Conservation (phyloP, 495 filamentous ascomycete species). For the Cenococcum geophilum region DNA sequence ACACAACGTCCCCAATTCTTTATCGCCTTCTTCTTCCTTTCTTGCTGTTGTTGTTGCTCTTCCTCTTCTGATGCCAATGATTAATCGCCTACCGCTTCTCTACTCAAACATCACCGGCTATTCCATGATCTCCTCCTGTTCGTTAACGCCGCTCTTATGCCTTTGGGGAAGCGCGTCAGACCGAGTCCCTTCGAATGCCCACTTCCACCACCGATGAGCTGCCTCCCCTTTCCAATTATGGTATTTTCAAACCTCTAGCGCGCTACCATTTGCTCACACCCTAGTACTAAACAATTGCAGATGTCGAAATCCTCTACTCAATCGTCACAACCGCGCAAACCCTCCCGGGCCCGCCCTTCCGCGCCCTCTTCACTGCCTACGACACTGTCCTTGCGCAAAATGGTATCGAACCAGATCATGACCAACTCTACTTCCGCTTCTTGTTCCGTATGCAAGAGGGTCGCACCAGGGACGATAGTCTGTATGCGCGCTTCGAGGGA, state of each 20-base stretch:
- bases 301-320: constrained; percentile 70
- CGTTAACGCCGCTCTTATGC: constrained; percentile 19
- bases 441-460: constrained; percentile 67
- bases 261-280: neutral
- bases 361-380: constrained; percentile 75
- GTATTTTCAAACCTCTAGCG: constrained; percentile 37
- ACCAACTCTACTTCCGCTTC: constrained; percentile 68
- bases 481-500: constrained; percentile 62
- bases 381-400: constrained; percentile 61
- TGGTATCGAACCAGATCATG: constrained; percentile 63
- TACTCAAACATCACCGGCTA: constrained; percentile 28
- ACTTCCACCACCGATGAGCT: constrained; percentile 28
- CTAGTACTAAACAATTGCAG: constrained; percentile 39
- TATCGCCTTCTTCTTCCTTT: neutral
- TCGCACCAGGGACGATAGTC: constrained; percentile 34
- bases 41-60: constrained; percentile 18
- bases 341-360: constrained; percentile 59
- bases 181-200: constrained; percentile 32
- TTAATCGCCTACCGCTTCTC: constrained; percentile 22
- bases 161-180: constrained; percentile 20
- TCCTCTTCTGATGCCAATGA: constrained; percentile 24
- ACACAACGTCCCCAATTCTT: neutral
- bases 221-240: constrained; percentile 52
- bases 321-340: constrained; percentile 67
- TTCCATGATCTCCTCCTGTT: constrained; percentile 6